phyloP scores from a whole-genome alignment of 331 rosid genomes.

The Pyrus hybrid region DNA sequence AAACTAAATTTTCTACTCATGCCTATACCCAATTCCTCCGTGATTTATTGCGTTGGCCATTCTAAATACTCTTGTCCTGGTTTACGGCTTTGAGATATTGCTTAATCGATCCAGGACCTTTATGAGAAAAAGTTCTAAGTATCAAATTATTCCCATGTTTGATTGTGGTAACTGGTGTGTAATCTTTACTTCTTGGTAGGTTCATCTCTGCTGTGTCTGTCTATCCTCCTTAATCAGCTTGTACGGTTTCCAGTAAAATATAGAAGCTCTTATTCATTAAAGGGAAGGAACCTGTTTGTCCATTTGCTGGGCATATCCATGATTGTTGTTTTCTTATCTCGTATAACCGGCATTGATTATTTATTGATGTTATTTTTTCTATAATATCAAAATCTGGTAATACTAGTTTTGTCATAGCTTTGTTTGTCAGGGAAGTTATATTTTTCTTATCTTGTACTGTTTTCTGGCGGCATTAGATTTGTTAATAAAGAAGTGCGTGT shows the following conservation, averaged over 20 bases:
- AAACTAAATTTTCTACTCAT: neutral
- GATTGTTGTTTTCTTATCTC: neutral
- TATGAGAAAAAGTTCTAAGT: neutral
- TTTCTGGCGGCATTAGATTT: constrained; percentile 38
- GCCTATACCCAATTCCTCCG: neutral
- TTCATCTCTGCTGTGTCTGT: neutral
- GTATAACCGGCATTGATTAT: neutral
- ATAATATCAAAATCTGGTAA: neutral
- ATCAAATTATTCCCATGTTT: neutral
- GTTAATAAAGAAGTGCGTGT: constrained; percentile 56
- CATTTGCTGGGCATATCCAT: neutral
- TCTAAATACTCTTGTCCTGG: neutral
- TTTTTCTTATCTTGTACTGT: neutral
- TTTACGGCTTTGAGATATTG: neutral
- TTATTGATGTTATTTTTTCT: neutral
- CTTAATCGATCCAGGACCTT: neutral
- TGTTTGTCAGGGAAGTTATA: neutral
- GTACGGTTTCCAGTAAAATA: neutral
- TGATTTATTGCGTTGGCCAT: neutral
- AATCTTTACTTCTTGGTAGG: no score
- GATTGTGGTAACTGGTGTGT: no score
- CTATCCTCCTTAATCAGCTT: neutral
- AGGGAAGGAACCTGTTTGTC: neutral
- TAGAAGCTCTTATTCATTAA: neutral
- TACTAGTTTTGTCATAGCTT: neutral